Evolutionary conservation across 495 filamentous ascomycete species (phyloP), one percentile per base, ranked within the genome.

Genomic region (Thermothielavioides terrestris): DNA sequence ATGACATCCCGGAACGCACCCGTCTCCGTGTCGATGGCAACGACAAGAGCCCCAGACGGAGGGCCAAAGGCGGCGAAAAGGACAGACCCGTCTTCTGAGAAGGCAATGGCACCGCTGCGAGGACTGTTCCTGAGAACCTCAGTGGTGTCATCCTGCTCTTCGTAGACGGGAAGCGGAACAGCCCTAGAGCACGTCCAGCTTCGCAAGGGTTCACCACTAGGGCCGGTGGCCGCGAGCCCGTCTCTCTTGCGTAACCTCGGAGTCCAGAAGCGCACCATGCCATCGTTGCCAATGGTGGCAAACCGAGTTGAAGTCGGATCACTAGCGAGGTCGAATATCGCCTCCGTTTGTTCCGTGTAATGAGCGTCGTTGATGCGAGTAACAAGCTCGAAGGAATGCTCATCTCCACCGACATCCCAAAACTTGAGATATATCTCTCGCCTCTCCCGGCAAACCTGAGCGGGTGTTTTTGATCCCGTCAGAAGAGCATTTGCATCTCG

Each of bases 361-460:
- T 99, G 92, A 14, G 92, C 90, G 11, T 80, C 74, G 63, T 95
- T 86, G 34, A 97, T 79, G 17, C 91, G 77, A 6, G 88, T 83
- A 25, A 85, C 78, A 11, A 97, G 68, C 59, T 87, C 79, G 77
- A 90, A 88, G 2, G 70, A 62, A 34, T 74, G 72, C 27, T 72
- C 75, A 27, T 79, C 77, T 18, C 74, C 64, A 32, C 77, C 78
- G 75, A 87, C 88, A 45, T 76, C 76, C 92, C 92, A 99, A 61
- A 99, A 91, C 57, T 91, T 95, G 20, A 99, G 69, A 55, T 82
- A 85, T 2, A 87, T 74, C 59, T 99, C 92, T 6, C 77, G 75
- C 26, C 71, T 76, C 45, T 79, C 73, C 39, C 72, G 69, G 17
- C 46, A 49, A 14, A 64, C 56, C n/a, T 73, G 48, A 4, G 65